Evolutionary conservation across 2,329 filamentous ascomycete genomes (phyloP).

Genomic region (Immersiporthe knoxdaviesiana): DNA sequence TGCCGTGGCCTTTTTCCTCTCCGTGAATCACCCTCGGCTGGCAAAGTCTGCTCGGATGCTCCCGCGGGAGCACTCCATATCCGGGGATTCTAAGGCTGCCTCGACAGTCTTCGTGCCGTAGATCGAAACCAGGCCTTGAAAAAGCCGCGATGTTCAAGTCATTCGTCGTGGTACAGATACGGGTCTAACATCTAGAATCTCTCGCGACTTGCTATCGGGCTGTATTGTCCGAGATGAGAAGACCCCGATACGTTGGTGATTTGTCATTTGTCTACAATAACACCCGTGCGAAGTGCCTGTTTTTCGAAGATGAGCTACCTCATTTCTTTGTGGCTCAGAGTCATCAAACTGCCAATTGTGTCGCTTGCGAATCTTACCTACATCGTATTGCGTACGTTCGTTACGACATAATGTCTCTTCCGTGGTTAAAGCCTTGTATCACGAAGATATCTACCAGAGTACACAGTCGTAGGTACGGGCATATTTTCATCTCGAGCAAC

Average conservation of each 20-base stretch:
- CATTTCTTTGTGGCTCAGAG: neutral
- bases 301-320: neutral
- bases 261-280: neutral
- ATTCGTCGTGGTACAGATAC: constrained; percentile 67
- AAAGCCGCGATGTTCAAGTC: constrained; percentile 63
- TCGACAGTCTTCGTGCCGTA: constrained; percentile 63
- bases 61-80: constrained; percentile 44
- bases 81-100: constrained; percentile 60
- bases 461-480: neutral
- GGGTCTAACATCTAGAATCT: constrained; percentile 55
- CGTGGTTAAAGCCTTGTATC: too few relatives aligned
- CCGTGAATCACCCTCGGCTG: constrained; percentile 46
- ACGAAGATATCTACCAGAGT: too few relatives aligned
- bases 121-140: constrained; percentile 60
- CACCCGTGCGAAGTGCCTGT: neutral
- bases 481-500: neutral
- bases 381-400: neutral
- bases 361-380: neutral
- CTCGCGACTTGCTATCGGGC: neutral
- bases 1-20: neutral
- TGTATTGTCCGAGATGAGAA: neutral
- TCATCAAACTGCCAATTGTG: neutral
- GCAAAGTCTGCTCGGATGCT: constrained; percentile 59
- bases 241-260: neutral
- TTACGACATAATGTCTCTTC: neutral